Base-by-base conservation (phyloP, 495 filamentous ascomycete genomes). In the Aspergillus funiculosus region DNA sequence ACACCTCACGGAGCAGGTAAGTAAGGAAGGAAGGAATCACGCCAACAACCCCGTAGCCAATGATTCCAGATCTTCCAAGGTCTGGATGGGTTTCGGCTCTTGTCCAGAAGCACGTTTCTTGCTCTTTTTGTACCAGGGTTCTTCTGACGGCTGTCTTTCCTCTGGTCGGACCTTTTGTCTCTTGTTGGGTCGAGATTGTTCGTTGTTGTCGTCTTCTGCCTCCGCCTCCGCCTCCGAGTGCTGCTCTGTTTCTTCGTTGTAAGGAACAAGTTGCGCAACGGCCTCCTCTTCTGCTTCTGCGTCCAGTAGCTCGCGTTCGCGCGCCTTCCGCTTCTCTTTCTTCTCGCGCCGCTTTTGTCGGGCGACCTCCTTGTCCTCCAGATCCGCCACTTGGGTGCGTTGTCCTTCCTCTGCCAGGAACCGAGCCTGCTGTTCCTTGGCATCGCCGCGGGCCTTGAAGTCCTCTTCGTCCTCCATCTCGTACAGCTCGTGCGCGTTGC, bases 31-130 rank as follows among this genome's bases (percentile, higher is more conserved):
- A 48, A 30, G 24, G 41, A 27, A 53, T 61, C 45, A 69, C 40
- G 76, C 83, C 57, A 97, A 71, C 58, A 96, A 67, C 1, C 87
- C 89, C 51, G 83, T 79, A 52, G 91, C 91, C 75, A 94, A 57
- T 42, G 83, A 81, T 66, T 97, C 91, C 61, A 95, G 69, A 74
- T 95, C 88, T 56, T 91, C 86, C 68, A 95, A 63, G 18, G 84
- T 94, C 63, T 90, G 81, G 43, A 87, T 87, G 64, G 85, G 80
- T 29, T 79, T 67, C 18, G 70, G 71, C 48, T 75, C 70, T 38
- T 45, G 40, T 38, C 46, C 51, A 32, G 38, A 40, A 6, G 24
- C 41, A 56, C 61, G 59, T 62, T 73, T 77, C 57, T 62, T 67
- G 39, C 52, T 54, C 41, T 64, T 70, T 58, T 69, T 74, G 50